Conservation (phyloP, 495 filamentous ascomycete species). For the Penicillium parvum region DNA sequence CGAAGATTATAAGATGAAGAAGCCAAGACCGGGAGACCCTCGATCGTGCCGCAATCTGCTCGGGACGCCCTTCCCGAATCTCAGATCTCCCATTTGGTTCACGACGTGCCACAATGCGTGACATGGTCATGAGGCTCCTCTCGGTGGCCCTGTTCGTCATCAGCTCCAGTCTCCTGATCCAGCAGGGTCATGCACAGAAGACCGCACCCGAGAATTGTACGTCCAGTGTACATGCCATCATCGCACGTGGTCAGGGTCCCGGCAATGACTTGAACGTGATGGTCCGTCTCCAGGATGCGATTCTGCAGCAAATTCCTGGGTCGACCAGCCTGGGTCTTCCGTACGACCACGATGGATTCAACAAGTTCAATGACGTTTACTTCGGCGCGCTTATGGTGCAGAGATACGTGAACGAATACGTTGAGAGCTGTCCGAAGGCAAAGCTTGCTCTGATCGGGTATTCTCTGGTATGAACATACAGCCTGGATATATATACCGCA, state of each 20-base stretch:
- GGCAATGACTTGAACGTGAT: slow-evolving; percentile 21
- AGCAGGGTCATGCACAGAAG: slow-evolving; percentile 7
- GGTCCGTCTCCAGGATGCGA: slow-evolving; percentile 13
- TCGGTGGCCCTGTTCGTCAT: neutral
- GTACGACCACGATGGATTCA: slow-evolving; percentile 10
- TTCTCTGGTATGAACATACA: slow-evolving; percentile 12
- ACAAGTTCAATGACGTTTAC: slow-evolving; percentile 14
- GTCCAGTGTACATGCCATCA: slow-evolving; percentile 20
- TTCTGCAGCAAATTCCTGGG: slow-evolving; percentile 19
- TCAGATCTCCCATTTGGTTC: neutral
- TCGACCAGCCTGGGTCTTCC: slow-evolving; percentile 22
- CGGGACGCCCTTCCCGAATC: neutral
- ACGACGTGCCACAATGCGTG: neutral
- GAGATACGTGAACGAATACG: slow-evolving; percentile 15
- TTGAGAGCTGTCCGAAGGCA: slow-evolving; percentile 10
- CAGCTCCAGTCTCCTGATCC: neutral
- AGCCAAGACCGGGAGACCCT: too few relatives aligned
- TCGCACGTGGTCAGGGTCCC: slow-evolving; percentile 17
- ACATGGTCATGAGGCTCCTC: neutral
- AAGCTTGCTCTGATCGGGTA: slow-evolving; percentile 20
- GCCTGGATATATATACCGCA: neutral
- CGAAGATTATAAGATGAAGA: neutral
- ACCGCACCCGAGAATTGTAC: slow-evolving; percentile 10
- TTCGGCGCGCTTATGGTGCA: slow-evolving; percentile 17
- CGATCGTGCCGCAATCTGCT: too few relatives aligned